Base-by-base conservation (phyloP, 345 rosid genomes). In the Eucalyptus guilfoylei region DNA sequence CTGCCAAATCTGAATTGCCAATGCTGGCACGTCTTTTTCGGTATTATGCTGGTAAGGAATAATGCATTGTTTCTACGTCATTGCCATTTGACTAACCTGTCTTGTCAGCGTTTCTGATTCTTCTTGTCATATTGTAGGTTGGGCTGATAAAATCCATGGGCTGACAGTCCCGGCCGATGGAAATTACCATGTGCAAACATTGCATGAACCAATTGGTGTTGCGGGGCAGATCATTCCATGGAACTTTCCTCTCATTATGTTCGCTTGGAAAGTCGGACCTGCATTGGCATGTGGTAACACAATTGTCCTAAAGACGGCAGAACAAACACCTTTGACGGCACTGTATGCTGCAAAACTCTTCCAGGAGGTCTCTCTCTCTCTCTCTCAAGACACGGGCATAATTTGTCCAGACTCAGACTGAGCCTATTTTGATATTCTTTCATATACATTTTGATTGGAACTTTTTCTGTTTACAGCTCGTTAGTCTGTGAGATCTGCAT, bases 41-140 rank as follows among this genome's bases (percentile, higher is more conserved):
- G 76, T 98, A 97, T 93, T 97, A 96, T 92, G 98, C 99, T 87
- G 99, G 99, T 97, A 52, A 80, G 67, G n/a, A 60, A 30, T 87
- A 42, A n/a, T 44, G 85, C 44, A n/a, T 87, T 55, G 58, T 47
- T n/a, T 67, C 55, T 32, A 5, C 8, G 32, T 23, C 34, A 44
- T 19, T 21, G 19, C 26, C 16, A 52, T 40, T 86, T 52, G 64
- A 49, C 62, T 26, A n/a, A 37, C 64, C 45, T 48, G 87, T 49
- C 48, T 52, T 64, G n/a, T 87, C 55, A 15, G 42, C 11, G n/a
- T 69, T 80, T 67, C 67, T 52, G 52, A 88, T 88, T 76, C 23
- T 40, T 88, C 47, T 30, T 64, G 87, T 24, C 86, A 26, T 92
- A 60, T 49, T 87, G 69, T 88, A 95, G 96, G 96, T 50, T 94